Base-by-base conservation (phyloP, 257 asterid species). In the Handroanthus guayacan region DNA sequence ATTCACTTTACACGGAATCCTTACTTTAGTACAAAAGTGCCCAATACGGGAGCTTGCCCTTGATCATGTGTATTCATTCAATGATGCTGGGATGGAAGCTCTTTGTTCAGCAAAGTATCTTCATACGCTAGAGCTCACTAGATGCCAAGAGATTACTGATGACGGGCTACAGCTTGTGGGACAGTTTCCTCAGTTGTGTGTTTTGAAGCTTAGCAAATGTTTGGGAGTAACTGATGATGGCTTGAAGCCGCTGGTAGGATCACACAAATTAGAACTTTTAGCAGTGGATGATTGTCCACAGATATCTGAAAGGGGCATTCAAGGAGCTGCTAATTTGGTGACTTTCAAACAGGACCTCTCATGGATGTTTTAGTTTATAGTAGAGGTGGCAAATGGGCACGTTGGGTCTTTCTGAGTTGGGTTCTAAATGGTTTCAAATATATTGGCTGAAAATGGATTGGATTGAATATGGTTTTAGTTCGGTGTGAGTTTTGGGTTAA, bases 91-190 rank as follows among this genome's bases (percentile, higher is more conserved):
- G 18, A 91, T 93, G 97, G 89, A 81, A 38, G 90, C 94, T 48
- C 97, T 93, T 52, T 76, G 93, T 60, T 77, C 78, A 1, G 95
- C 96, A 0, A 78, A 83, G 75, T 39, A 64, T 83, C 97, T 93
- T 80, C 82, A 85, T 57, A 78, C 50, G 55, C 69, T 93, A 66
- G 95, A 91, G 83, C 87, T 93, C 11, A 83, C 78, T 3, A 82
- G 94, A 67, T 93, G 98, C 82, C 97, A 93, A 74, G 97, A 91
- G 84, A 84, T 93, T 55, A 89, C 94, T 0, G 98, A 93, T 18
- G 95, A 88, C 54, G 98, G 98, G 50, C 44, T 91, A 48, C 89
- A 86, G 82, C 86, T 88, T 3, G 90, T 88, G 3, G 79, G 67
- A 41, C 88, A 83, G 34, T 82, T 72, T 68, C 96, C 89, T 0